Evolutionary conservation across 2,329 filamentous ascomycete genomes (phyloP).

Genomic region (Diaporthe aspalathi): DNA sequence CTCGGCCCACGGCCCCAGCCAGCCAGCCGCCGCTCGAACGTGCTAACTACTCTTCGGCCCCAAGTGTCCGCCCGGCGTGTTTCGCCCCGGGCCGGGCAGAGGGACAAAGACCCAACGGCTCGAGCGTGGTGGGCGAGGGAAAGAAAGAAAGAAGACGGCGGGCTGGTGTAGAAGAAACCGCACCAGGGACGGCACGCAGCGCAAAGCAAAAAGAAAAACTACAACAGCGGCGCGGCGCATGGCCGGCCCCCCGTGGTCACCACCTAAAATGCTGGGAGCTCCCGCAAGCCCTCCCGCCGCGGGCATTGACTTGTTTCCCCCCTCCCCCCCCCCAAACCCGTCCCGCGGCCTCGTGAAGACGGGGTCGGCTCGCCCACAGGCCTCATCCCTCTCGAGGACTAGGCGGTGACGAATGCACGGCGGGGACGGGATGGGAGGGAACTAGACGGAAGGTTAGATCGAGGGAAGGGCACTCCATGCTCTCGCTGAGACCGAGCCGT

Average conservation of each 20-base stretch:
- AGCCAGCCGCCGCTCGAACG: background rate
- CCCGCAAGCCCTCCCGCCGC: conserved; percentile 13
- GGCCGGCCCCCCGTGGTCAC: too few species aligned
- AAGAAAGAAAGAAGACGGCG: background rate
- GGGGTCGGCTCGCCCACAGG: conserved; percentile 18
- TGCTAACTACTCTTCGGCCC: background rate
- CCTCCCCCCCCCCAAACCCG: background rate
- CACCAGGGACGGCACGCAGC: conserved; percentile 24
- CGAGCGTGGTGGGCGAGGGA: background rate
- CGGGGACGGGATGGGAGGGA: background rate
- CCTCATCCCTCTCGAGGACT: conserved; percentile 22
- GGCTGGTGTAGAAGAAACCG: too few species aligned
- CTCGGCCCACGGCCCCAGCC: too few species aligned
- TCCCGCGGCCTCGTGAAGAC: conserved; percentile 3
- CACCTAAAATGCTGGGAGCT: conserved; percentile 7
- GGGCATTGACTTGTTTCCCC: background rate
- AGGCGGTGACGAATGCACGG: background rate
- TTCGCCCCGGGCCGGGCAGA: conserved; percentile 14
- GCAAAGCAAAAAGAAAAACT: too few species aligned
- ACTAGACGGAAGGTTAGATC: background rate
- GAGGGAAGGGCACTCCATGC: background rate
- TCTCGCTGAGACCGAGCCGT: conserved; percentile 22
- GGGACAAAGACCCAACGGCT: conserved; percentile 27
- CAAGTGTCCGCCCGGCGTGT: conserved; percentile 7
- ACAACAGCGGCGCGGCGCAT: too few species aligned